Evolutionary conservation across 306 rosid genomes (phyloP), one percentile per base, ranked within the genome.

Genomic region (Hylodesmum podocarpum): DNA sequence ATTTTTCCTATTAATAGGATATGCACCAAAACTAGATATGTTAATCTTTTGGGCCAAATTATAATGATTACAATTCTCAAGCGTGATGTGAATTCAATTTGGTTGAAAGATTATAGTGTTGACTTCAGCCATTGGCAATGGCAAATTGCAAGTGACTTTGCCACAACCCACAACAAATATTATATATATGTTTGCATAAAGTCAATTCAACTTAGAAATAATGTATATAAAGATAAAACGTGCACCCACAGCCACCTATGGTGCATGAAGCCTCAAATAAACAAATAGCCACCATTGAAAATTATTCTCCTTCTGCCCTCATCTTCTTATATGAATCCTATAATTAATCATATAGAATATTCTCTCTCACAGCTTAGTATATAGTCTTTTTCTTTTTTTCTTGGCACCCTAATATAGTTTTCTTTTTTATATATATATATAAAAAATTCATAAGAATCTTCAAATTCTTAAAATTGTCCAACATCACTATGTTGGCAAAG

Each of bases 251-350:
- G 8, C 28, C 79, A 29, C 25, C 68, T 27, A 18, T 21, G 44
- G 39, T 31, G 22, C 10, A 47, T 8, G 28, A 75, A 51, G 29
- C 43, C 22, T 73, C 9, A 37, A 73, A 66, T 80, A 49, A 25
- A 76, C 49, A 19, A 78, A 18, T 74, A 3, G 28, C 13, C 43
- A 67, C 58, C 61, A 57, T 65, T 15, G 29, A 51, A 22, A 72
- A 59, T 76, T 81, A 46, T 53, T 61, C 5, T 28, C 33, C 15
- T 54, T 41, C 66, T 21, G 29, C 19, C 75, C 28, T 8, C 51
- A 40, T 36, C 39, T 24, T 24, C 68, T 14, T n/a, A n/a, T n/a
- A 49, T 15, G 25, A 3, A 16, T 64, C 31, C n/a, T 63, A 50
- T 39, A n/a, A 16, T 15, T 18, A 74, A 21, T 34, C 14, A n/a